Conservation (phyloP, 768 basidiomycete genomes). For the Boletus subparvulus region DNA sequence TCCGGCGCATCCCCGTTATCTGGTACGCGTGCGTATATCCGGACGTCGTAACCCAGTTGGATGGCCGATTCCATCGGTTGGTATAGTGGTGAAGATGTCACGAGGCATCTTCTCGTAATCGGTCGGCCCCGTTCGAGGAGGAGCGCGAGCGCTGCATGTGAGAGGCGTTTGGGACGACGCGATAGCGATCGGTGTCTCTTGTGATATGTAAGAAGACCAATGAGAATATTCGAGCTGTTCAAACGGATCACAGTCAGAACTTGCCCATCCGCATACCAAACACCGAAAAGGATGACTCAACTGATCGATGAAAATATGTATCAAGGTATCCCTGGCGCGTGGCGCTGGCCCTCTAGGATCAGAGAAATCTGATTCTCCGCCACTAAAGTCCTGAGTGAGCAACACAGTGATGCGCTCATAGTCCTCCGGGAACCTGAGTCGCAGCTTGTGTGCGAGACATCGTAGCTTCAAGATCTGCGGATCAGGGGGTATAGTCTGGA, state of each 20-base stretch:
- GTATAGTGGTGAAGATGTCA: constrained; percentile 80
- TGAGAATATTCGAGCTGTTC: constrained; percentile 80
- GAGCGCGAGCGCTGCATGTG: constrained; percentile 73
- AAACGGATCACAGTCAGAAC: constrained; percentile 8
- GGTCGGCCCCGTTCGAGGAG: constrained; percentile 82
- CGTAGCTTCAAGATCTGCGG: constrained; percentile 51
- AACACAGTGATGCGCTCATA: constrained; percentile 31
- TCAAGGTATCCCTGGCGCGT: constrained; percentile 30
- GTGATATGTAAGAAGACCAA: constrained; percentile 73
- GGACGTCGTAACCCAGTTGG: constrained; percentile 72
- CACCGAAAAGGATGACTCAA: constrained; percentile 24
- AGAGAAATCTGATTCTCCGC: constrained; percentile 35
- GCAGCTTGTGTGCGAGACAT: constrained; percentile 54
- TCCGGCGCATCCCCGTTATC: constrained; percentile 65
- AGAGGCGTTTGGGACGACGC: constrained; percentile 53
- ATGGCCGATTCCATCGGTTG: constrained; percentile 76
- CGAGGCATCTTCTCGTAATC: constrained; percentile 70
- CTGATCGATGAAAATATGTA: constrained; percentile 48
- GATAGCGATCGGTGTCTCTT: constrained; percentile 48
- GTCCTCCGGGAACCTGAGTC: constrained; percentile 57
- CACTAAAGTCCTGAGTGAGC: constrained; percentile 37
- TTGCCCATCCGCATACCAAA: background rate
- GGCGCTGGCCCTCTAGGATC: constrained; percentile 36
- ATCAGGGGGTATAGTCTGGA: constrained; percentile 43
- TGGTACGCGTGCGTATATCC: constrained; percentile 68